Conservation (phyloP, 2,329 filamentous ascomycete species). For the Metarhizium brunneum region DNA sequence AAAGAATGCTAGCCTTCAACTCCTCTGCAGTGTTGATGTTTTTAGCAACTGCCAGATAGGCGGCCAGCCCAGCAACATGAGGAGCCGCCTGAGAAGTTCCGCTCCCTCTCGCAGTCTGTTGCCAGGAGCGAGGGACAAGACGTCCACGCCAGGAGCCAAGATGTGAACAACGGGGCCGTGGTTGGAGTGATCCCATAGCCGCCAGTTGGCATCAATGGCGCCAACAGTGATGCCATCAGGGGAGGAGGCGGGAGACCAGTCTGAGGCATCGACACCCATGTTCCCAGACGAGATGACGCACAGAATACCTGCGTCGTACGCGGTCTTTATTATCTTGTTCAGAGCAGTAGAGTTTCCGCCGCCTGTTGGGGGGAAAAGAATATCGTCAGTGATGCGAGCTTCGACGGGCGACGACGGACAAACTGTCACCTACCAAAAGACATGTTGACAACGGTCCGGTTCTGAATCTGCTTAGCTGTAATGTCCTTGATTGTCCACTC, state of each 20-base stretch:
- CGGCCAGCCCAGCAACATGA: conserved; percentile 48
- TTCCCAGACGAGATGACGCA: conserved; percentile 49
- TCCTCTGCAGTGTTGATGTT: conserved; percentile 27
- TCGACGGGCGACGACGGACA: not conserved
- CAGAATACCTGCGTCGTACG: conserved; percentile 37
- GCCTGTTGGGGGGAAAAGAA: not conserved
- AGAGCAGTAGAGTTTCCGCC: conserved; percentile 23
- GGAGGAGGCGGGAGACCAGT: conserved; percentile 37
- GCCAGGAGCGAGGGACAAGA: conserved; percentile 38
- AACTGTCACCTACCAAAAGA: conserved; percentile 29
- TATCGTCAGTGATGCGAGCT: not conserved
- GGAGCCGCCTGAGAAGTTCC: conserved; percentile 56
- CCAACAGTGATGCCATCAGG: conserved; percentile 42
- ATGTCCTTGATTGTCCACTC: conserved; percentile 34
- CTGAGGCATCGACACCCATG: conserved; percentile 25
- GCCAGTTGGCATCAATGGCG: conserved; percentile 31
- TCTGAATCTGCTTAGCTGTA: conserved; percentile 24
- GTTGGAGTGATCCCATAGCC: conserved; percentile 37
- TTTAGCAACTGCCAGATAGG: conserved; percentile 43
- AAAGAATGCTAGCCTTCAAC: conserved; percentile 31
- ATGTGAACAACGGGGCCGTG: conserved; percentile 39
- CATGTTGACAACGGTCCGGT: conserved; percentile 43
- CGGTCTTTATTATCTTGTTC: conserved; percentile 38
- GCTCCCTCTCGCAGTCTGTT: conserved; percentile 29
- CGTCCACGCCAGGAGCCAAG: conserved; percentile 37